Conservation (phyloP, 2,329 filamentous ascomycete genomes). For the Lachnellula willkommii region DNA sequence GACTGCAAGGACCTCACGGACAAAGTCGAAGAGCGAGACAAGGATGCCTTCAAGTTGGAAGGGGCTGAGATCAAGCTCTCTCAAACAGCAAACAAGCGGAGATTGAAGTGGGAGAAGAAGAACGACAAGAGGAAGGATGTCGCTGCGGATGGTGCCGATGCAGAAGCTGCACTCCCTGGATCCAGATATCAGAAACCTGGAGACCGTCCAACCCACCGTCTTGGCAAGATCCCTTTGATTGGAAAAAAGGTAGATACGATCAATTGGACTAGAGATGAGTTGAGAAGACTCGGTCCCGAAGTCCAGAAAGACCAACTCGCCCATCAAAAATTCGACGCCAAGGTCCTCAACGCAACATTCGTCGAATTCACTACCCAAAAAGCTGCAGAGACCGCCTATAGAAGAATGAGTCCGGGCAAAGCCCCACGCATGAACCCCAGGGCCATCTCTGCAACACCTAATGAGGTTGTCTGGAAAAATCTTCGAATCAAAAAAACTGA, state of each 20-base stretch:
- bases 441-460: constrained; percentile 72
- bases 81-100: constrained; percentile 67
- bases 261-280: constrained; percentile 75
- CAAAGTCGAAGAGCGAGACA: constrained; percentile 73
- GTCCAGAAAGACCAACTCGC: constrained; percentile 62
- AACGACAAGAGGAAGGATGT: constrained; percentile 44
- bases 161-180: constrained; percentile 63
- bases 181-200: constrained; percentile 67
- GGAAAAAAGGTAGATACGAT: constrained; percentile 94
- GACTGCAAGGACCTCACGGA: constrained; percentile 74
- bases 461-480: constrained; percentile 82
- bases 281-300: constrained; percentile 67
- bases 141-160: constrained; percentile 43
- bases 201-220: constrained; percentile 68
- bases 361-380: constrained; percentile 80
- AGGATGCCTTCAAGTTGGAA: constrained; percentile 76
- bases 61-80: constrained; percentile 81
- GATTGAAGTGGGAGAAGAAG: constrained; percentile 50
- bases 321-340: constrained; percentile 58
- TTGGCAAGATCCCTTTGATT: constrained; percentile 63
- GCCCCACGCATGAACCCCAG: constrained; percentile 75
- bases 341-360: constrained; percentile 63
- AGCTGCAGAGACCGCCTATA: constrained; percentile 78
- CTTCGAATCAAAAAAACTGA: constrained; percentile 81
- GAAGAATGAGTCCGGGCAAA: constrained; percentile 77